phyloP scores from a whole-genome alignment of 345 rosid species.

The Dovyalis caffra region DNA sequence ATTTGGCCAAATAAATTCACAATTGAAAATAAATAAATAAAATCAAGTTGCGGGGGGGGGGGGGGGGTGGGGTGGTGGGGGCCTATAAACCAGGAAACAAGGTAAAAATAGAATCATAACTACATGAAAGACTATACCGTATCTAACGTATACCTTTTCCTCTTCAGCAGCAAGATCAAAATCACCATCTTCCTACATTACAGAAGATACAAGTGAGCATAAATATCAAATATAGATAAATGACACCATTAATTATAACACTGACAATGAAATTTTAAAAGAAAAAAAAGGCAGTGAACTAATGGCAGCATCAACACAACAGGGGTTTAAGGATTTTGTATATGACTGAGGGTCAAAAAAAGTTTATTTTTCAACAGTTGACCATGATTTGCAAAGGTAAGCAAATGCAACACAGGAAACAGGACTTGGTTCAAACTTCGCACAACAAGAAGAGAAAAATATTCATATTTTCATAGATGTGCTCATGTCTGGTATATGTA shows the following conservation, averaged over 20 bases:
- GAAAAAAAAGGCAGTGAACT: neutral
- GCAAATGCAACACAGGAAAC: neutral
- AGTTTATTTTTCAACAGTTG: neutral
- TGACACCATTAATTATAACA: neutral
- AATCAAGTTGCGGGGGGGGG: too few species aligned
- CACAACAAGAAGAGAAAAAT: too few species aligned
- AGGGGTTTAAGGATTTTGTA: neutral
- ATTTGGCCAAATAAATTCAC: neutral
- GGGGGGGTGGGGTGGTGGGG: too few species aligned
- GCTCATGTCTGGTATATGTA: neutral
- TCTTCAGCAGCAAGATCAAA: constrained; percentile 67
- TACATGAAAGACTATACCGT: neutral
- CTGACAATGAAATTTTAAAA: neutral
- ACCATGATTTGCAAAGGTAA: neutral
- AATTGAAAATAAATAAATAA: neutral
- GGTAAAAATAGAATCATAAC: neutral
- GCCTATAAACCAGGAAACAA: neutral
- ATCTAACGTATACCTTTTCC: constrained; percentile 63
- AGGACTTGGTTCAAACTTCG: neutral
- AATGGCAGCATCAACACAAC: neutral
- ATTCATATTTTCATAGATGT: neutral
- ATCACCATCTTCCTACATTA: constrained; percentile 90
- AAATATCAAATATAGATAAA: constrained; percentile 12
- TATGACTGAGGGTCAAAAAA: neutral
- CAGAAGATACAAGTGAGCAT: constrained; percentile 15